These are phyloP conservation scores for Gonium pectorale DNA, from an alignment of 139 green algal species.

Conservation along the genomic window DNA sequence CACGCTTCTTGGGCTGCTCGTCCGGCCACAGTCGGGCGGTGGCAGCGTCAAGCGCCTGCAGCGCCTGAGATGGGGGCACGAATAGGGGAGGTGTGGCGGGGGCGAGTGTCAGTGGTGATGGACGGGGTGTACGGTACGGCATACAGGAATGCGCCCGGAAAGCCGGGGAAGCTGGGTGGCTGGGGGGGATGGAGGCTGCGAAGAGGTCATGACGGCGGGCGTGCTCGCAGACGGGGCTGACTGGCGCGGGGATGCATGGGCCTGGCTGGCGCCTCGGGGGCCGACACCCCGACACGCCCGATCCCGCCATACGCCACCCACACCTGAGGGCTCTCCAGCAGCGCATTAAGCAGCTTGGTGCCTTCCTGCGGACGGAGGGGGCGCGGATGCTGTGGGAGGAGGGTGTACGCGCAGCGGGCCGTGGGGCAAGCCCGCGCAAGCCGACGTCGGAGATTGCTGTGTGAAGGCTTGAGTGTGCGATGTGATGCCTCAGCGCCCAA, in stretches of 20 bases:
- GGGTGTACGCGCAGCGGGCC: neutral
- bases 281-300: too few relatives aligned
- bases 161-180: too few relatives aligned
- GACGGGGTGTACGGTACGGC: neutral
- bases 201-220: too few relatives aligned
- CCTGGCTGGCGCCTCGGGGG: too few relatives aligned
- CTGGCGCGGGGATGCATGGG: too few relatives aligned
- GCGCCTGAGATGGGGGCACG: neutral
- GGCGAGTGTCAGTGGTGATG: neutral
- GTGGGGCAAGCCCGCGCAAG: neutral
- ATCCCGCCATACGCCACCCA: too few relatives aligned
- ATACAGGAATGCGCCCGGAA: too few relatives aligned
- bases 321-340: constrained; percentile 16
- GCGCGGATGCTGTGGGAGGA: too few relatives aligned
- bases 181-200: too few relatives aligned
- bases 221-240: too few relatives aligned
- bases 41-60: constrained; percentile 18
- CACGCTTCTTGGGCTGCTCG: constrained; percentile 22
- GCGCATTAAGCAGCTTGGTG: neutral
- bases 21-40: constrained; percentile 26
- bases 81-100: neutral
- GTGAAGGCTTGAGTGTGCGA: too few relatives aligned
- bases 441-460: neutral
- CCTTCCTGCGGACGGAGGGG: neutral
- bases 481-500: too few relatives aligned